A percentile compares a stretch with the other conserved stretches of the same genome.
Evolutionary conservation across 2,329 filamentous ascomycete species (phyloP).

Genomic region (Colletotrichum sp.): DNA sequence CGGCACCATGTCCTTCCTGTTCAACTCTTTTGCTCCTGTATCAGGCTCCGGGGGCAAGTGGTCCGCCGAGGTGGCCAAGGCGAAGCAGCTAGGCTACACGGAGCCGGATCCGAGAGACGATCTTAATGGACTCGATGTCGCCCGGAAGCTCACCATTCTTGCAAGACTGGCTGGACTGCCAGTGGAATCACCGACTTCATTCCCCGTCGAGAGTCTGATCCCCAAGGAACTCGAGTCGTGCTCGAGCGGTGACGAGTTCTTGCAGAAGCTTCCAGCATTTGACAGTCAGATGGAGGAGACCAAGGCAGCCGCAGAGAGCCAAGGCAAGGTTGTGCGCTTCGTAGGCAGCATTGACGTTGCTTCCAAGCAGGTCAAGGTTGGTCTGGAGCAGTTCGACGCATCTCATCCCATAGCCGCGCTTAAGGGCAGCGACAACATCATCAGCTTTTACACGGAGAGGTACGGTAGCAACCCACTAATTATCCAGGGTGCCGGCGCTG

Average conservation of each 20-base stretch:
- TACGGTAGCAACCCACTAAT: conserved; percentile 93
- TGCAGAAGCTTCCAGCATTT: conserved; percentile 79
- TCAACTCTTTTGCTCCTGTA: conserved; percentile 93
- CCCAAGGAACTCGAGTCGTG: conserved; percentile 83
- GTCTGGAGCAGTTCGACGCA: conserved; percentile 85
- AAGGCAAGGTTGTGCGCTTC: conserved; percentile 92
- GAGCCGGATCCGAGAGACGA: conserved; percentile 89
- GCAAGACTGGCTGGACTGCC: conserved; percentile 83
- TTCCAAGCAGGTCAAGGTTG: conserved; percentile 86
- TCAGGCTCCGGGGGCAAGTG: conserved; percentile 79
- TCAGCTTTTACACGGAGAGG: conserved; percentile 96
- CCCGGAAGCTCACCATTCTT: conserved; percentile 94
- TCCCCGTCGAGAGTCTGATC: conserved; percentile 94
- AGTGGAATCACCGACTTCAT: conserved; percentile 83
- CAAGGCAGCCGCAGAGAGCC: conserved; percentile 82
- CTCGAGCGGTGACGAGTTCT: conserved; percentile 82
- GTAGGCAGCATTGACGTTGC: conserved; percentile 91
- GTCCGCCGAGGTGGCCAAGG: conserved; percentile 89
- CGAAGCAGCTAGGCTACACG: conserved; percentile 91
- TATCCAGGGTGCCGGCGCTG: conserved; percentile 92
- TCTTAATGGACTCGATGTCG: conserved; percentile 87
- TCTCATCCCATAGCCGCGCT: conserved; percentile 91
- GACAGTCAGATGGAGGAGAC: conserved; percentile 89
- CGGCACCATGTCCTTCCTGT: conserved; percentile 96
- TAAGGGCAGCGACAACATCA: conserved; percentile 98